phyloP scores from a whole-genome alignment of 352 stramenopile genomes.

The Heterotrichella gracilis region DNA sequence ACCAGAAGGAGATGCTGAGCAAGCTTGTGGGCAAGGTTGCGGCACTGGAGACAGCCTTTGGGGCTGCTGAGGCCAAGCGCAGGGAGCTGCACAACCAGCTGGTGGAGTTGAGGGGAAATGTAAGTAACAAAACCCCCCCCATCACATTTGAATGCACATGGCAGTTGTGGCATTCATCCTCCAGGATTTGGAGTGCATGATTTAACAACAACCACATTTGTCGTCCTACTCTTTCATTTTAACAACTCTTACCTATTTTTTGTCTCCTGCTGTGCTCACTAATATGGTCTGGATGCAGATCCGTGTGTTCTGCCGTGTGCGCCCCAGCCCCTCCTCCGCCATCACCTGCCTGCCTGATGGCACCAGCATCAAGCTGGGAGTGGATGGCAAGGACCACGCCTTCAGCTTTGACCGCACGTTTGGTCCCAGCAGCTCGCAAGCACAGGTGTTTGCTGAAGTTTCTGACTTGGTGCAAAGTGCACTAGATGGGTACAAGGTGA shows the following conservation, averaged over 20 bases:
- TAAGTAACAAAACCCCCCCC: constrained; percentile 72
- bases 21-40: constrained; percentile 15
- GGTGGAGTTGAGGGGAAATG: constrained; percentile 89
- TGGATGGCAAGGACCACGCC: constrained; percentile 18
- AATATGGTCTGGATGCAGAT: constrained; percentile 15
- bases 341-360: neutral
- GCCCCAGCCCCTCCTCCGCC: neutral
- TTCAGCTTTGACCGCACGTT: constrained; percentile 96
- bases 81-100: constrained; percentile 94
- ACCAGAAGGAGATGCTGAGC: constrained; percentile 13
- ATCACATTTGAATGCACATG: constrained; percentile 50
- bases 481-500: constrained; percentile 73
- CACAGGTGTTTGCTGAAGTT: constrained; percentile 80
- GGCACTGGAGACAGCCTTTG: neutral
- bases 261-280: neutral
- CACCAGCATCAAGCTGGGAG: neutral
- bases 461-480: constrained; percentile 80
- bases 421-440: constrained; percentile 48
- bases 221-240: neutral
- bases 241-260: neutral
- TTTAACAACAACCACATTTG: neutral
- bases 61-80: constrained; percentile 17
- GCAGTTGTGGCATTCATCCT: constrained; percentile 14
- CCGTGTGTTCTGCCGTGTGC: constrained; percentile 14
- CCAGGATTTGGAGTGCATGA: neutral